Percentiles rank a stretch among this genome's conserved stretches.
Conservation (phyloP, 2,329 filamentous ascomycete species). For the Oidium heveae region DNA sequence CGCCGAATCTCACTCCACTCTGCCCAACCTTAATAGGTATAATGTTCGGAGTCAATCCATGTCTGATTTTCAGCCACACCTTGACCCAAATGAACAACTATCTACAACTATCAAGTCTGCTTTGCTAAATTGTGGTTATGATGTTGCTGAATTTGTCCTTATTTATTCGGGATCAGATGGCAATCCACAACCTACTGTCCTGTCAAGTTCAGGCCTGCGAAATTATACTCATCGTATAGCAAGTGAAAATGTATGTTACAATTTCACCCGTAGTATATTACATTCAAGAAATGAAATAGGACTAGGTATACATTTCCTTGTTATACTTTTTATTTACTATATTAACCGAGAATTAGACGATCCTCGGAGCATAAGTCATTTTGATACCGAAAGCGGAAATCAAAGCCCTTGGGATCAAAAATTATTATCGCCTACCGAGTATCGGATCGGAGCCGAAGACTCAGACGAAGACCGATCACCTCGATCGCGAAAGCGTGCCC, state of each 20-base stretch:
- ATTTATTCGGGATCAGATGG: background rate
- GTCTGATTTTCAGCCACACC: background rate
- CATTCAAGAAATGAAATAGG: background rate
- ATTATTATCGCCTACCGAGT: background rate
- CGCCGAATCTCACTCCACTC: background rate
- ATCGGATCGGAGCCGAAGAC: conserved; percentile 5
- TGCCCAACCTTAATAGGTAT: background rate
- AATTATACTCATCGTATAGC: background rate
- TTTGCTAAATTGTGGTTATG: background rate
- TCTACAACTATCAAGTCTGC: background rate
- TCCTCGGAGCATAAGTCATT: conserved; percentile 4
- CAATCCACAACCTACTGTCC: background rate
- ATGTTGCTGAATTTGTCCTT: background rate
- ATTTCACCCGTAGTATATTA: background rate
- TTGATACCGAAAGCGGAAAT: conserved; percentile 2
- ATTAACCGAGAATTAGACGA: background rate
- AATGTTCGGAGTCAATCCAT: background rate
- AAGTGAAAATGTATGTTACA: background rate
- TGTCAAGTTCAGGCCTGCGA: background rate
- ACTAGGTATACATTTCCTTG: background rate
- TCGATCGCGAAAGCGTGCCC: conserved; percentile 7
- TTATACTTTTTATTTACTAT: too few species aligned
- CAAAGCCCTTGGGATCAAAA: background rate
- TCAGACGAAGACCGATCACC: conserved; percentile 7
- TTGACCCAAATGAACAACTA: background rate